Evolutionary conservation across 441 rosid species (phyloP).

Genomic region (Populus hybrid): DNA sequence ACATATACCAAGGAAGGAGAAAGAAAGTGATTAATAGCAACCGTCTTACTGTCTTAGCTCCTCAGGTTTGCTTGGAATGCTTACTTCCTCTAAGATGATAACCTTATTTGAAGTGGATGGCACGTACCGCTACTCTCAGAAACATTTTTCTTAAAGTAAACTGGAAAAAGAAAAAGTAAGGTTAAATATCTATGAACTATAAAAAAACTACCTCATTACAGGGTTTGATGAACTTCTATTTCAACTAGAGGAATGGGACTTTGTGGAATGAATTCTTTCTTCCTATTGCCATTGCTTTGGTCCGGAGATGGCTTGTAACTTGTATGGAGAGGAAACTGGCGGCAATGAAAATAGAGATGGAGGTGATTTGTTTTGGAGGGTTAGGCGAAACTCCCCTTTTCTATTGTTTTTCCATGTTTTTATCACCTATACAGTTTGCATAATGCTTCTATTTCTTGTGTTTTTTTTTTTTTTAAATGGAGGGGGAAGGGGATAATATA

Average conservation of each 20-base stretch:
- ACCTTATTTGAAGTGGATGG: background rate
- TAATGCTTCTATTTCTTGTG: too few relatives aligned
- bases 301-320: background rate
- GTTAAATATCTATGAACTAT: background rate
- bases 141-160: background rate
- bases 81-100: background rate
- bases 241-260: background rate
- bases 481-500: background rate
- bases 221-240: background rate
- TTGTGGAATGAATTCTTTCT: background rate
- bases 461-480: background rate
- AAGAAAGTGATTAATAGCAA: background rate
- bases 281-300: background rate
- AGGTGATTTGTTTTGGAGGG: too few relatives aligned
- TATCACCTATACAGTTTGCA: too few relatives aligned
- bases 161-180: background rate
- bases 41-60: background rate
- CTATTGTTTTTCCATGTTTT: too few relatives aligned
- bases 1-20: background rate
- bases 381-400: too few relatives aligned
- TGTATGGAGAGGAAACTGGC: background rate
- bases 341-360: too few relatives aligned
- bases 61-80: background rate
- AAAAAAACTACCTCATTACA: background rate
- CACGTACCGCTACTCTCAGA: background rate